phyloP scores from a whole-genome alignment of 192 early-diverging fungal genomes.

The Coemansia furcata region DNA sequence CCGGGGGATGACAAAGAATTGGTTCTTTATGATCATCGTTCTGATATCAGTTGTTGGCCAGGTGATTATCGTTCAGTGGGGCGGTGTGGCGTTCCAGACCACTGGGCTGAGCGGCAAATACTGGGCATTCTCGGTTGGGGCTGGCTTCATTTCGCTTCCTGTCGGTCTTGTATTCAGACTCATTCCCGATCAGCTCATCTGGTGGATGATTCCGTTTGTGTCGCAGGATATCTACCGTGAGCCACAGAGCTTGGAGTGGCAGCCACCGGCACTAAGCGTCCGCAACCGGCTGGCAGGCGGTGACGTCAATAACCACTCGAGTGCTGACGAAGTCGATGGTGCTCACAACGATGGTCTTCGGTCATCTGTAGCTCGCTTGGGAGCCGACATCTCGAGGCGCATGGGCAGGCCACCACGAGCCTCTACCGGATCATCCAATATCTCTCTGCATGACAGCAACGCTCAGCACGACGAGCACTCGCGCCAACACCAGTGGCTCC shows the following conservation, averaged over 20 bases:
- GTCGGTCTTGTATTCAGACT: constrained; percentile 85
- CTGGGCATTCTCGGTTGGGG: constrained; percentile 80
- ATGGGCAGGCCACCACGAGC: constrained; percentile 8
- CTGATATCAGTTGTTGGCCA: constrained; percentile 74
- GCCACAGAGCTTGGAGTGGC: constrained; percentile 50
- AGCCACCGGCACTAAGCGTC: constrained; percentile 48
- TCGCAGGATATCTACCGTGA: constrained; percentile 48
- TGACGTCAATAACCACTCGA: constrained; percentile 2
- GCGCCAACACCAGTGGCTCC: neutral
- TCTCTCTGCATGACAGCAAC: neutral
- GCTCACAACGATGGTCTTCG: constrained; percentile 22
- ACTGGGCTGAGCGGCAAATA: constrained; percentile 61
- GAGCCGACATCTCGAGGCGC: constrained; percentile 27
- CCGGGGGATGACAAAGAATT: constrained; percentile 70
- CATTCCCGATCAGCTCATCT: constrained; percentile 69
- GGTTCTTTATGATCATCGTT: constrained; percentile 79
- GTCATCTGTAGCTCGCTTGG: constrained; percentile 30
- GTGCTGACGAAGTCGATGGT: constrained; percentile 1
- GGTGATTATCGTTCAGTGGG: constrained; percentile 87
- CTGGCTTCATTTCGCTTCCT: constrained; percentile 79
- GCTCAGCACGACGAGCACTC: neutral
- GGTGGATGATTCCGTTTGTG: constrained; percentile 55
- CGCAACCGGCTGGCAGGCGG: constrained; percentile 41
- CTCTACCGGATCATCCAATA: neutral
- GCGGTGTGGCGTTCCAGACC: constrained; percentile 81